Conservation (phyloP, 768 basidiomycete species). For the Gymnopilus junonius region DNA sequence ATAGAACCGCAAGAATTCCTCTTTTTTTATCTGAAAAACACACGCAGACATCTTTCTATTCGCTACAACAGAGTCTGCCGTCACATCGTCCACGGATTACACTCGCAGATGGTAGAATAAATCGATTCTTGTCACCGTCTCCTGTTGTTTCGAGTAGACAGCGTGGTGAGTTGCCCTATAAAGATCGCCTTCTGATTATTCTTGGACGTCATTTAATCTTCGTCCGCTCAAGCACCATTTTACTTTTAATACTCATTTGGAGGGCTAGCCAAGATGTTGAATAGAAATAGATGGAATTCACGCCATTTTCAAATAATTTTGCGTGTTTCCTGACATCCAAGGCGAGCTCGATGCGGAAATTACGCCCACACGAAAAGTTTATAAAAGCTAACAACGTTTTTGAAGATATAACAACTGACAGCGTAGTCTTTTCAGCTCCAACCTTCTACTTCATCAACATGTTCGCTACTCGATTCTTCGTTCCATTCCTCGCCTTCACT, state of each 20-base stretch:
- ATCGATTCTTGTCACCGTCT: not conserved
- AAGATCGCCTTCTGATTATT: not conserved
- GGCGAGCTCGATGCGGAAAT: not conserved
- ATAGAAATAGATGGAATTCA: not conserved
- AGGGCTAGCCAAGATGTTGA: not conserved
- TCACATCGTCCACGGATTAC: not conserved
- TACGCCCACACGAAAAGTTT: not conserved
- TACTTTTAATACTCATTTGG: not conserved
- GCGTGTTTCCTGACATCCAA: not conserved
- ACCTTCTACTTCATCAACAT: not conserved
- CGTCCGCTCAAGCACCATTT: not conserved
- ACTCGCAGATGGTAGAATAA: not conserved
- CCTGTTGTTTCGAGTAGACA: not conserved
- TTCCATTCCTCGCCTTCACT: not conserved
- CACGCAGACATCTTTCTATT: not conserved
- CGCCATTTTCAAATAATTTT: not conserved
- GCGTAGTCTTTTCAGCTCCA: not conserved
- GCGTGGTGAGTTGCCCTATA: not conserved
- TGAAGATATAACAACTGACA: not conserved
- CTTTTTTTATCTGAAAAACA: not conserved
- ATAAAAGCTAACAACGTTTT: not conserved
- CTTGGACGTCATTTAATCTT: not conserved
- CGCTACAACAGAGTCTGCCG: not conserved
- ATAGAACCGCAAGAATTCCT: not conserved
- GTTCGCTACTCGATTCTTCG: conserved; percentile 6